phyloP scores from a whole-genome alignment of 345 rosid species.

The Balakata baccata region DNA sequence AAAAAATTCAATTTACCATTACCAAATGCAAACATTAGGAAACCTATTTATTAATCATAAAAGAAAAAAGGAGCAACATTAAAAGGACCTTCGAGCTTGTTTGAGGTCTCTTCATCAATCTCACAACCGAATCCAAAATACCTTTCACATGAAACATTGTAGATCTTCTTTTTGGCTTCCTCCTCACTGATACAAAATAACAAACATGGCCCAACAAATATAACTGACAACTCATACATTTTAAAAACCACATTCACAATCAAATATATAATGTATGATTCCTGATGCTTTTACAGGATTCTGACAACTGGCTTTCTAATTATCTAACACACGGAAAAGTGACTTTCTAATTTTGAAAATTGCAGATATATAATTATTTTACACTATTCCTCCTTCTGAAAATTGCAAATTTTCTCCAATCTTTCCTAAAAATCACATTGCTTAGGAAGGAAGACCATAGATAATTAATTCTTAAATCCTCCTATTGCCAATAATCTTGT shows the following conservation, averaged over 20 bases:
- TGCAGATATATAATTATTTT: no score
- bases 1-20: background rate
- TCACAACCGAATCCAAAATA: constrained; percentile 94
- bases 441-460: no score
- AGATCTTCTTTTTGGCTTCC: constrained; percentile 85
- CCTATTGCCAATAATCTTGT: no score
- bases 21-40: background rate
- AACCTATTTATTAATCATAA: no score
- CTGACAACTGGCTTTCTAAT: no score
- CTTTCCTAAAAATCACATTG: no score
- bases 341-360: no score
- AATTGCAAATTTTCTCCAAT: no score
- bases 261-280: background rate
- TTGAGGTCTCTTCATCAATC: constrained; percentile 90
- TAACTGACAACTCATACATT: background rate
- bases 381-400: no score
- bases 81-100: constrained; percentile 74
- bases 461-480: no score
- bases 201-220: background rate
- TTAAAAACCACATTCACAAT: background rate
- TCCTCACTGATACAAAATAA: constrained; percentile 51
- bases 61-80: background rate
- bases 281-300: no score
- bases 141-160: constrained; percentile 92
- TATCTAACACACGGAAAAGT: no score